phyloP scores from a whole-genome alignment of 2,329 filamentous ascomycete genomes.

The Ceratocystis ficicola region DNA sequence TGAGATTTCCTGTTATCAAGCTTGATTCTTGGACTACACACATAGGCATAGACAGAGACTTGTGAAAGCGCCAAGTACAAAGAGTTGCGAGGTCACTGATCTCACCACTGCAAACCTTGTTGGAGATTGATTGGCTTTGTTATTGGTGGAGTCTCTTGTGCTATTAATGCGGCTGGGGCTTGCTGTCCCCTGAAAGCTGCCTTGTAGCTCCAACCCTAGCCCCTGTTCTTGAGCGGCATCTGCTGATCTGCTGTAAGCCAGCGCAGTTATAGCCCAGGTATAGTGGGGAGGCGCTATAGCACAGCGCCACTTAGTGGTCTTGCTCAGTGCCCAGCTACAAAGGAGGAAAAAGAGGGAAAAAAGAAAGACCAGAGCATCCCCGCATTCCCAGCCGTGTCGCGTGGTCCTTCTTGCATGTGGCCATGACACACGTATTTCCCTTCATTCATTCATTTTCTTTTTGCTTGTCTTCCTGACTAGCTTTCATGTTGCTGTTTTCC shows the following conservation, averaged over 20 bases:
- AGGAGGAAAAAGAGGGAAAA: too few relatives aligned
- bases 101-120: not conserved
- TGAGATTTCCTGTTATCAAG: conserved; percentile 1
- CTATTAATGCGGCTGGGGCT: not conserved
- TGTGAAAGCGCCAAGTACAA: too few relatives aligned
- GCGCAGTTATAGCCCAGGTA: not conserved
- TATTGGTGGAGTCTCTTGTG: not conserved
- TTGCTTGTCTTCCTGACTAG: too few relatives aligned
- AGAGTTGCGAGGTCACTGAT: not conserved
- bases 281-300: not conserved
- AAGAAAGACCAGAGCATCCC: too few relatives aligned
- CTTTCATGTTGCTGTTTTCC: not conserved
- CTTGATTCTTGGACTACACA: not conserved
- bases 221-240: not conserved
- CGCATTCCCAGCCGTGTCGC: too few relatives aligned
- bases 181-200: not conserved
- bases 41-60: too few relatives aligned
- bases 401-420: too few relatives aligned
- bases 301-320: too few relatives aligned
- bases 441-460: too few relatives aligned
- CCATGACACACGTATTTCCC: too few relatives aligned
- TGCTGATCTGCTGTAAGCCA: not conserved
- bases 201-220: not conserved
- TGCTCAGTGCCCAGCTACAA: too few relatives aligned
- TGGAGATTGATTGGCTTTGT: too few relatives aligned